Evolutionary conservation across 805 yeast species (phyloP), one percentile per base, ranked within the genome.

Genomic region (Saccharomycopsis microspora): DNA sequence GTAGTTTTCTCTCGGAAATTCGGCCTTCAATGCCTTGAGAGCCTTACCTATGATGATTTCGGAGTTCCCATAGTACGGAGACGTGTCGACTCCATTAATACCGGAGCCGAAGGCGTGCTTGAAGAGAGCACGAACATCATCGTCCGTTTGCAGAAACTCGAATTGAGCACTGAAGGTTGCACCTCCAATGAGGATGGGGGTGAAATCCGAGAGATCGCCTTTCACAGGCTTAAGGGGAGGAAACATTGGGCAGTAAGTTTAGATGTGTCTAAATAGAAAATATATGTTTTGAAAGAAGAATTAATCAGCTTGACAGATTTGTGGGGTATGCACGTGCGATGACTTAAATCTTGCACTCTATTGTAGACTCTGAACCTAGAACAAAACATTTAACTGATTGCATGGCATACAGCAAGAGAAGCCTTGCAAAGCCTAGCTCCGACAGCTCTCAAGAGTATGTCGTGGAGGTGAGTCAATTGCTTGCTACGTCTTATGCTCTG

Each of bases 61-160:
- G 4, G 95, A 84, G 0, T 86, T 86, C 0, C 97, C 97, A 60
- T 89, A 89, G 64, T 85, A 88, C 3, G 97, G 96, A 0, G 96
- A 85, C 0, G 97, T 87, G 59, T 89, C 97, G 36, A 89, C 69
- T 1, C 95, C 93, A n/a, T 30, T 45, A 51, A 86, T 67, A 0
- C 96, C 96, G 30, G 69, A 59, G 27, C 67, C 64, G 56, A 89
- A 80, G 0, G 89, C 93, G 9, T 61, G 57, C 43, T 66, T 59
- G 27, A 89, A 55, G 44, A 89, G 73, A 0, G 75, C 78, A 7
- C 64, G 67, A 7, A 80, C 70, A 1, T 86, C 82, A 39, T 85
- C 55, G 0, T 65, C 57, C 35, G 69, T 67, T 1, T 95, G 95
- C 56, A 84, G 74, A 7, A 70, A 76, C 52, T 82, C 76, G 68